Evolutionary conservation across 495 filamentous ascomycete species (phyloP), one percentile per base, ranked within the genome.

Genomic region (Corynascus novoguineensis): DNA sequence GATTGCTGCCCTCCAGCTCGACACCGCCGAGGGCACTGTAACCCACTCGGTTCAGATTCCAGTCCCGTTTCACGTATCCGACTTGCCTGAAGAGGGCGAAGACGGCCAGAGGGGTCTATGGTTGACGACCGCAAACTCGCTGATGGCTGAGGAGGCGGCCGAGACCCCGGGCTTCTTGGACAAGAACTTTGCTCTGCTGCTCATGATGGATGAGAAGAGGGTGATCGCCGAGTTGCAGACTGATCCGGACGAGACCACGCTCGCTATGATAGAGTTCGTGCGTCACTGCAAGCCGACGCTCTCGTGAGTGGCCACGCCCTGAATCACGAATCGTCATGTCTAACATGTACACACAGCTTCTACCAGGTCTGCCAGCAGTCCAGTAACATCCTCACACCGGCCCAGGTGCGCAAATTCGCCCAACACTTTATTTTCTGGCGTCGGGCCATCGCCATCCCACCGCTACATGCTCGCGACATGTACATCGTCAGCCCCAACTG

Each of bases 401-500:
- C 80, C 5, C 87, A 93, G 34, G 86, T 97, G 58, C 87, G 91
- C 55, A 81, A 87, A 64, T 83, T 95, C 47, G 90, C 91, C 11
- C 85, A 87, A 44, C 92, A 97, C 71, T 84, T 98, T 49, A 90
- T 97, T 40, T 95, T 92, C 73, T 97, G 91, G 90, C 82, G 93
- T 29, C 85, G 90, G 49, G 93, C 92, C 34, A 87, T 92, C 35
- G 86, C 92, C 28, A 95, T 98, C 55, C 89, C 90, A 11, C 93
- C 93, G 2, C 80, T 97, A 14, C 90, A 96, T 61, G 86, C 86
- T 32, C 77, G 92, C 31, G 90, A 97, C 67, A 89, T 84, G n/a
- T 98, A 97, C 70, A 87, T 96, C 25, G 83, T 96, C 29, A 93
- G 88, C 22, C 93, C 92, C 0, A 96, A 96, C 68, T 91, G 89